Percentiles rank a stretch among this genome's conserved stretches.
Evolutionary conservation across 2,329 filamentous ascomycete genomes (phyloP).

Genomic region (Colletotrichum camelliae): DNA sequence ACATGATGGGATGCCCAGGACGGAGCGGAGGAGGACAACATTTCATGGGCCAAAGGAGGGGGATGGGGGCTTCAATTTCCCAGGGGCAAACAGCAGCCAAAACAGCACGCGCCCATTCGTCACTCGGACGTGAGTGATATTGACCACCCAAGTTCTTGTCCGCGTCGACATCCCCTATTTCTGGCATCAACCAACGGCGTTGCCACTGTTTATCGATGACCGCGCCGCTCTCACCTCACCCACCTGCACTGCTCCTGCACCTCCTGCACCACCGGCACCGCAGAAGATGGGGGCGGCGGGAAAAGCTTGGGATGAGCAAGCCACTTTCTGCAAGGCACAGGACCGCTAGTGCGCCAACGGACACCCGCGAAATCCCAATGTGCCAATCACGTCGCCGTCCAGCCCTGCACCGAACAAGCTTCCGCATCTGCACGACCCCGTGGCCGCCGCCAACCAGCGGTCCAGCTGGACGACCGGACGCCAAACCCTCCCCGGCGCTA

Average conservation of each 20-base stretch:
- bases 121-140: not conserved
- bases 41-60: not conserved
- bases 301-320: not conserved
- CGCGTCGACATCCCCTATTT: not conserved
- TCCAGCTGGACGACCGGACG: not conserved
- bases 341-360: not conserved
- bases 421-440: not conserved
- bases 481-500: not conserved
- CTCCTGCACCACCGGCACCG: not conserved
- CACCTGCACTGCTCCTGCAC: not conserved
- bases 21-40: not conserved
- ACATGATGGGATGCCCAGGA: not conserved
- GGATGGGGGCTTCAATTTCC: not conserved
- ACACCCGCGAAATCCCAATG: not conserved
- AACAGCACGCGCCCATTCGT: not conserved
- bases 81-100: not conserved
- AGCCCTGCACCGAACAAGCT: not conserved
- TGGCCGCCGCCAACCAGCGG: not conserved
- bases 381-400: not conserved
- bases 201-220: not conserved
- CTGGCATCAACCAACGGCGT: not conserved
- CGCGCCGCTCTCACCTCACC: not conserved
- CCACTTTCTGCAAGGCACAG: constrained; percentile 5
- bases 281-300: not conserved
- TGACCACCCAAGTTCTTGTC: not conserved